Conservation (phyloP, 2,329 filamentous ascomycete genomes). For the Ceratocystiopsis sp. region DNA sequence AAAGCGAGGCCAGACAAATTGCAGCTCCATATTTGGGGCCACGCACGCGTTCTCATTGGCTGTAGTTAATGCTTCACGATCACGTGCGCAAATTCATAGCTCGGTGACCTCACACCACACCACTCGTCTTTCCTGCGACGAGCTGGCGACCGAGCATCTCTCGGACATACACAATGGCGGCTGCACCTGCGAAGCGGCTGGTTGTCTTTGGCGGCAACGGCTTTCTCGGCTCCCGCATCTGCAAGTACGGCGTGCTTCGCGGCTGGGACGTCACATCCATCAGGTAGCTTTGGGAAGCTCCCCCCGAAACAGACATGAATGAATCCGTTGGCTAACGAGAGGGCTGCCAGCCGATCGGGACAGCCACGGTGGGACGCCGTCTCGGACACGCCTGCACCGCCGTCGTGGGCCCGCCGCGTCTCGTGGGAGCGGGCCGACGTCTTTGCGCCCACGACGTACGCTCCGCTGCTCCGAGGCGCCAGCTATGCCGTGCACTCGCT, state of each 20-base stretch:
- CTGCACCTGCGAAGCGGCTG: constrained; percentile 50
- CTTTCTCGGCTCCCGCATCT: constrained; percentile 78
- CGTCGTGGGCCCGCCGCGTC: constrained; percentile 67
- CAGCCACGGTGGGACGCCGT: constrained; percentile 72
- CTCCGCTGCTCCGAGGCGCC: constrained; percentile 54
- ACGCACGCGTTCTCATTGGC: no score
- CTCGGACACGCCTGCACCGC: constrained; percentile 51
- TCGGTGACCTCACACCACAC: no score
- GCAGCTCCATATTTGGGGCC: no score
- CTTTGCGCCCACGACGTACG: constrained; percentile 66
- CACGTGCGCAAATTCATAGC: no score
- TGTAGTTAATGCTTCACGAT: no score
- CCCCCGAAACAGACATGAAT: not conserved
- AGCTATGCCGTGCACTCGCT: constrained; percentile 85
- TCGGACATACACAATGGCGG: not conserved
- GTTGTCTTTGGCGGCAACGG: constrained; percentile 90
- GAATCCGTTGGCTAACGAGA: no score
- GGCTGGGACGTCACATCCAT: constrained; percentile 90
- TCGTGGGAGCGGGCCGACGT: constrained; percentile 82
- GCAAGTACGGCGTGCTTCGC: constrained; percentile 68
- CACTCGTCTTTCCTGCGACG: no score
- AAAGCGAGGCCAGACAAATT: no score
- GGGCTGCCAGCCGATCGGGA: constrained; percentile 56
- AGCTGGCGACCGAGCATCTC: no score
- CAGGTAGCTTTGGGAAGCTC: constrained; percentile 37